Conservation (phyloP, 108 stramenopile species). For the Pseudonitzschia delicatissima region DNA sequence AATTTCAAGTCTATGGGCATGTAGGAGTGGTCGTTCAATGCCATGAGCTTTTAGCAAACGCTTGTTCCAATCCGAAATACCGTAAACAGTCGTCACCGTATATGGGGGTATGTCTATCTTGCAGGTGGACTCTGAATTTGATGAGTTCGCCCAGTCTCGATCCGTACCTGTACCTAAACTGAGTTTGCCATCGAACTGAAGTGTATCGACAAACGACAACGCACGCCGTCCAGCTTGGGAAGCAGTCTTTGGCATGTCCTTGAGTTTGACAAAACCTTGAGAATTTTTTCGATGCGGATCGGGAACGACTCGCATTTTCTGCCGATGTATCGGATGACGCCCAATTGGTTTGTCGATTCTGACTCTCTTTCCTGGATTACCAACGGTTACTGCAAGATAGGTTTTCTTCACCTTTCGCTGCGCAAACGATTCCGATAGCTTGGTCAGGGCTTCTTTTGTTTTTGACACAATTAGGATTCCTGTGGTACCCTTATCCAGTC, state of each 20-base stretch:
- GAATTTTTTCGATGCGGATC: slow-evolving; percentile 51
- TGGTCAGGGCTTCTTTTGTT: slow-evolving; percentile 66
- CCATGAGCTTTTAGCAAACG: slow-evolving; percentile 62
- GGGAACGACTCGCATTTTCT: slow-evolving; percentile 91
- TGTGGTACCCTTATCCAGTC: slow-evolving; percentile 94
- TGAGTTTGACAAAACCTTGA: slow-evolving; percentile 33
- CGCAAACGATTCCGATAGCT: slow-evolving; percentile 84
- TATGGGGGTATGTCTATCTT: slow-evolving; percentile 93
- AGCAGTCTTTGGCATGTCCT: slow-evolving; percentile 20
- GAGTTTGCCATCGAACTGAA: slow-evolving; percentile 90
- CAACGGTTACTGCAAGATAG: slow-evolving; percentile 88
- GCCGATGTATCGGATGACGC: slow-evolving; percentile 88
- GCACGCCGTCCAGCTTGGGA: slow-evolving; percentile 74
- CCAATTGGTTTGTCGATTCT: slow-evolving; percentile 93
- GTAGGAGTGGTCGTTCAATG: slow-evolving; percentile 84
- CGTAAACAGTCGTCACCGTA: slow-evolving; percentile 96
- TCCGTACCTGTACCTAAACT: slow-evolving; percentile 80
- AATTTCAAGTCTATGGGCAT: slow-evolving; percentile 82
- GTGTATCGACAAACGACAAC: slow-evolving; percentile 52
- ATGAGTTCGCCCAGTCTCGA: slow-evolving; percentile 95
- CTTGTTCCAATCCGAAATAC: slow-evolving; percentile 89
- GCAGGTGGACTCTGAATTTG: slow-evolving; percentile 90
- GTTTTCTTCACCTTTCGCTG: slow-evolving; percentile 79
- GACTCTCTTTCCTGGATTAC: slow-evolving; percentile 79
- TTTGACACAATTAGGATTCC: slow-evolving; percentile 96